Evolutionary conservation across 352 stramenopile species (phyloP).

Genomic region (Plasmopara halstedii): DNA sequence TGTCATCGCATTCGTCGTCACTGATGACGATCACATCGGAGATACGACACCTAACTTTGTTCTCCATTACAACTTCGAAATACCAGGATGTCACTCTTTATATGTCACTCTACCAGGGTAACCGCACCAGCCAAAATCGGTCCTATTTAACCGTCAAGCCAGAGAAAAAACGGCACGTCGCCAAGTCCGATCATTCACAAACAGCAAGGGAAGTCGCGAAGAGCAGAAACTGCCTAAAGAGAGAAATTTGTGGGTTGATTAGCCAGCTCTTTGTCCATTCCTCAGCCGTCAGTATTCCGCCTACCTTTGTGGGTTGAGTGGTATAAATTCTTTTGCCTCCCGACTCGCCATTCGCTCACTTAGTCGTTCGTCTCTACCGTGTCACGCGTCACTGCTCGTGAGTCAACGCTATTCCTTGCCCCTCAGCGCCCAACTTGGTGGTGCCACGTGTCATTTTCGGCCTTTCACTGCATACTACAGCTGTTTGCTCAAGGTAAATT

Average conservation of each 20-base stretch:
- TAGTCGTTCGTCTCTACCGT: slow-evolving; percentile 2
- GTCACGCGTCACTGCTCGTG: slow-evolving; percentile 11
- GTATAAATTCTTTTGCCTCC: slow-evolving; percentile 18
- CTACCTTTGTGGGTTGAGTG: neutral
- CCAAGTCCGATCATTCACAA: slow-evolving; percentile 23
- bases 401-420: neutral
- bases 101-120: slow-evolving; percentile 8
- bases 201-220: slow-evolving; percentile 10
- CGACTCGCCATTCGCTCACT: slow-evolving; percentile 11
- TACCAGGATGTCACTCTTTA: neutral
- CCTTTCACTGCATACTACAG: slow-evolving; percentile 4
- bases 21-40: slow-evolving; percentile 21
- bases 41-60: neutral
- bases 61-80: neutral
- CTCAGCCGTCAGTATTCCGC: neutral
- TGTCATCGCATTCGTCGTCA: slow-evolving; percentile 5
- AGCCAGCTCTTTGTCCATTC: neutral
- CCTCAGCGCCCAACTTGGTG: slow-evolving; percentile 4
- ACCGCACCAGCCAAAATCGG: slow-evolving; percentile 15
- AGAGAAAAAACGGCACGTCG: slow-evolving; percentile 15
- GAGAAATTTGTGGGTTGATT: slow-evolving; percentile 6
- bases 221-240: slow-evolving; percentile 3
- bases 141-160: slow-evolving; percentile 23
- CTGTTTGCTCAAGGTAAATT: slow-evolving; percentile 25
- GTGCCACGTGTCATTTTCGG: slow-evolving; percentile 3